Conservation (phyloP, 768 basidiomycete genomes). For the Tubosaeta sp. region DNA sequence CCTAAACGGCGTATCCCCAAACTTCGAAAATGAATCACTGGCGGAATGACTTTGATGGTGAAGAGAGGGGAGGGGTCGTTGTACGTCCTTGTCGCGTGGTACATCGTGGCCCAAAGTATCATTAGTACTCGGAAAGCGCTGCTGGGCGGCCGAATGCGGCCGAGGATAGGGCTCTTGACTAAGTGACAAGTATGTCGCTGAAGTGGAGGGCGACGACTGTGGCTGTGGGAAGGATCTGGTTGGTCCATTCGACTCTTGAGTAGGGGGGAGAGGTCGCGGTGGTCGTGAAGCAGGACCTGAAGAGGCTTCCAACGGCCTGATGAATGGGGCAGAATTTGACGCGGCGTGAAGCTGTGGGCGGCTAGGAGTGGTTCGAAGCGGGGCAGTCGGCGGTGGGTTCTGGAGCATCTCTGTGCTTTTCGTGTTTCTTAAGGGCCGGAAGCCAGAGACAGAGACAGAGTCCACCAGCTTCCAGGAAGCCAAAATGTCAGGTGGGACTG, state of each 20-base stretch:
- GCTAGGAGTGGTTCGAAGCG: slow-evolving; percentile 29
- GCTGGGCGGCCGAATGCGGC: slow-evolving; percentile 53
- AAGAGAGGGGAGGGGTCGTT: slow-evolving; percentile 23
- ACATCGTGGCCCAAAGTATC: slow-evolving; percentile 17
- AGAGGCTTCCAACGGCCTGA: slow-evolving; percentile 17
- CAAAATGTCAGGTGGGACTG: slow-evolving; percentile 19
- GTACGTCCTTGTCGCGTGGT: slow-evolving; percentile 27
- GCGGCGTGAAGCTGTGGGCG: slow-evolving; percentile 25
- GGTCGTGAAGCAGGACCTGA: slow-evolving; percentile 18
- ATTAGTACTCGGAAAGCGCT: slow-evolving; percentile 21
- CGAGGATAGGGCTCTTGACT: slow-evolving; percentile 57
- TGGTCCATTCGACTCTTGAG: slow-evolving; percentile 20
- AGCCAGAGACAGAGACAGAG: slow-evolving; percentile 30
- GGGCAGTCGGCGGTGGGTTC: slow-evolving; percentile 10
- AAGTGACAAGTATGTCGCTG: slow-evolving; percentile 37
- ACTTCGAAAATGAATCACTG: slow-evolving; percentile 26
- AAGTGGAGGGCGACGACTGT: slow-evolving; percentile 21
- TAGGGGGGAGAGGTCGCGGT: slow-evolving; percentile 29
- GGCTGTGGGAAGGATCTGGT: slow-evolving; percentile 20
- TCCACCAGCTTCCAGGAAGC: slow-evolving; percentile 32
- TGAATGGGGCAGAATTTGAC: slow-evolving; percentile 13
- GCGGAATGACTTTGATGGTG: slow-evolving; percentile 28
- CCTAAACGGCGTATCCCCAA: slow-evolving; percentile 28
- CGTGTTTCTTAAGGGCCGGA: slow-evolving; percentile 26
- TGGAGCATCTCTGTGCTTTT: slow-evolving; percentile 30